These are phyloP conservation scores for Penicillium sp. DNA, from an alignment of 2,329 filamentous ascomycete species.

Conservation along the genomic window DNA sequence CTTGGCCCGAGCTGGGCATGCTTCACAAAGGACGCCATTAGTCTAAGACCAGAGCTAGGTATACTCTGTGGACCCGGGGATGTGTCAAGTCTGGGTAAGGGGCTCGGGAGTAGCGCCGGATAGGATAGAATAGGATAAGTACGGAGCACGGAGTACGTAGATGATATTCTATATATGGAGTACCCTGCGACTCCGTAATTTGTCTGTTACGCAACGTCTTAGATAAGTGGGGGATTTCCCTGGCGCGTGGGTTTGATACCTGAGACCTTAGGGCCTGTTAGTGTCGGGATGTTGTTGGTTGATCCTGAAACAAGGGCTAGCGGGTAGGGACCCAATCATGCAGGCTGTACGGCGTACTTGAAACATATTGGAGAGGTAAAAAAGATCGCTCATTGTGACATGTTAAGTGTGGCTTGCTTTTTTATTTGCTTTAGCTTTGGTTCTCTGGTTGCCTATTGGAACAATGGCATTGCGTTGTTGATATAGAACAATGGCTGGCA, in stretches of 20 bases:
- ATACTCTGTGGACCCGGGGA: constrained; percentile 1
- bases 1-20: constrained; percentile 17
- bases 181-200: constrained; percentile 13
- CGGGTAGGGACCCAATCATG: constrained; percentile 22
- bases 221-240: constrained; percentile 12
- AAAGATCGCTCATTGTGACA: background rate
- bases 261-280: background rate
- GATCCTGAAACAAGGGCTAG: constrained; percentile 22
- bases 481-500: background rate
- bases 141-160: background rate
- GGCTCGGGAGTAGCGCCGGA: constrained; percentile 3
- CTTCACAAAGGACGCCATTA: constrained; percentile 5
- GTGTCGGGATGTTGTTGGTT: constrained; percentile 3
- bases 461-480: background rate
- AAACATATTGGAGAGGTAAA: constrained; percentile 9
- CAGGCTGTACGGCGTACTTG: constrained; percentile 6
- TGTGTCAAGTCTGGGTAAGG: constrained; percentile 14
- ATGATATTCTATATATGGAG: background rate
- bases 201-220: constrained; percentile 18
- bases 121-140: background rate
- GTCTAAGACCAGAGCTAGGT: background rate
- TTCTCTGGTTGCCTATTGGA: background rate
- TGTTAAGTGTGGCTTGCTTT: background rate
- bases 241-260: constrained; percentile 18
- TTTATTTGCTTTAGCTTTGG: background rate